These are phyloP conservation scores for Nemania sp. DNA, from an alignment of 2,329 filamentous ascomycete genomes.

Conservation along the genomic window DNA sequence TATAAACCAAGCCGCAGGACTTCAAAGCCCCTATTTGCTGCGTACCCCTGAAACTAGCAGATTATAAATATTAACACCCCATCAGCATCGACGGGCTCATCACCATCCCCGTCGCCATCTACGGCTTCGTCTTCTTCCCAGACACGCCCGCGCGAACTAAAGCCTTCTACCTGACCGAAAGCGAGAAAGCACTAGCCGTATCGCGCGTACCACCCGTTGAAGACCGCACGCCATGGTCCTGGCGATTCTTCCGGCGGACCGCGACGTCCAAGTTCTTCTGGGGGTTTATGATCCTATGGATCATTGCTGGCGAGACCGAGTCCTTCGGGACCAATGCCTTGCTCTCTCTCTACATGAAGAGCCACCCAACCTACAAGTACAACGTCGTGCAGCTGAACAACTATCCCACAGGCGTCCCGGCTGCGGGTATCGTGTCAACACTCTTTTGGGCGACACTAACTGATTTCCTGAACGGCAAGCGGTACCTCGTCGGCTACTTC, in stretches of 20 bases:
- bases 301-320: conserved; percentile 78
- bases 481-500: conserved; percentile 75
- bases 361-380: conserved; percentile 58
- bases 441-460: conserved; percentile 78
- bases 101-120: conserved; percentile 67
- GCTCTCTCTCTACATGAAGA: conserved; percentile 63
- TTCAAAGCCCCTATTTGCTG: not conserved
- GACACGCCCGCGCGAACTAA: conserved; percentile 64
- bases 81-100: conserved; percentile 62
- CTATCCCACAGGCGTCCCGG: conserved; percentile 68
- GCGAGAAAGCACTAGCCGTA: conserved; percentile 53
- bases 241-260: conserved; percentile 65
- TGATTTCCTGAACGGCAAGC: conserved; percentile 71
- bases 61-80: conserved; percentile 16
- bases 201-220: conserved; percentile 55
- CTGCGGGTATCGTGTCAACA: conserved; percentile 69
- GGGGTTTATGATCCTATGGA: conserved; percentile 75
- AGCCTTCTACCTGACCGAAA: conserved; percentile 60
- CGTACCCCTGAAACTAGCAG: not conserved
- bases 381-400: conserved; percentile 65
- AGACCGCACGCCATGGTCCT: conserved; percentile 59
- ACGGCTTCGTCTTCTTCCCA: conserved; percentile 66
- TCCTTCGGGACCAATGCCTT: conserved; percentile 75
- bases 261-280: conserved; percentile 73
- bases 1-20: too few species aligned